Evolutionary conservation across 1,139 yeast species (phyloP), one percentile per base, ranked within the genome.

Genomic region (Kodamaea derodonti): DNA sequence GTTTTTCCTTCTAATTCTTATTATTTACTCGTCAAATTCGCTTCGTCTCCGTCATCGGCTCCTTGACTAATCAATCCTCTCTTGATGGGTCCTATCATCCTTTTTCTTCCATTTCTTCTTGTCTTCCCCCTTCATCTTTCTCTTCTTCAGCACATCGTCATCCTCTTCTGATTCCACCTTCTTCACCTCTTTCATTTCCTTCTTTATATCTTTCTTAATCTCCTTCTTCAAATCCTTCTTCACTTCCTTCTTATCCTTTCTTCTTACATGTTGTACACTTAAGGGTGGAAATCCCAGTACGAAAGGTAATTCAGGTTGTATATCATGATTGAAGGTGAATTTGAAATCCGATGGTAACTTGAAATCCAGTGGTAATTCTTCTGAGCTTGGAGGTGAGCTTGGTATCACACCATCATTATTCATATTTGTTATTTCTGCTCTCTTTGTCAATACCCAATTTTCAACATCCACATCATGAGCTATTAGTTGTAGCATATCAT

Each of bases 401-500:
- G 9, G 9, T 9, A 18, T 18, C 9, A 18, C 9, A 18, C 9
- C 9, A 9, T 18, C 22, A 18, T 18, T 18, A 30, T 48, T 44
- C 27, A 40, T 38, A 36, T 61, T 61, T 20, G 59, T 53, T 20
- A 77, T 54, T 39, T 76, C 81, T 1, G 74, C 64, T 37, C 71
- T 60, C 46, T 69, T 74, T 15, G 70, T 58, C 14, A 73, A 52
- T 0, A 74, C 73, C 78, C 82, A 72, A 42, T 67, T 64, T 43
- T 74, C 79, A 8, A 77, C 59, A 42, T 75, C 78, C 3, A 71
- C 72, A 13, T 63, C 71, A 14, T 63, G 55, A 10, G 73, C 55
- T 3, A 78, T 57, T n/a, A 69, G 57, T n/a, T 59, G 54, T 2
- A 78, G 46, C 17, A 79, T 46, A 40, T 80, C 85, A 38, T 78